phyloP scores from a whole-genome alignment of 83 land plant species.

The Diphasiastrum complanatum region DNA sequence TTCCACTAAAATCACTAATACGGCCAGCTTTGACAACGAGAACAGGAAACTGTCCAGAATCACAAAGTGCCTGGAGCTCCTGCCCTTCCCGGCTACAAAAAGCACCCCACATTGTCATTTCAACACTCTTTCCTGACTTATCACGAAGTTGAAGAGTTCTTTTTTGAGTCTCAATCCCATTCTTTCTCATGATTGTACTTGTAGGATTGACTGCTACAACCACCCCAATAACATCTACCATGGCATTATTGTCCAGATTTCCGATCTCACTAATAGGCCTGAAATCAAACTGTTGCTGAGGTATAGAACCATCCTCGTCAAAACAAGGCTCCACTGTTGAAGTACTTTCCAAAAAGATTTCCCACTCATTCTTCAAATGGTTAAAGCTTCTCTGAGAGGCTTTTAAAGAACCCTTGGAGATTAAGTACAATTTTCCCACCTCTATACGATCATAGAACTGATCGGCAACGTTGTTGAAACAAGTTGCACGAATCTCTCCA shows the following conservation, averaged over 20 bases:
- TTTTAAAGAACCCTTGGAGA: conserved; percentile 83
- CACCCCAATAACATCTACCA: conserved; percentile 74
- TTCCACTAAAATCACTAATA: conserved; percentile 91
- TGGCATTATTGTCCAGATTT: conserved; percentile 56
- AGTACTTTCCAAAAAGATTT: conserved; percentile 65
- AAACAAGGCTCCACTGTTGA: conserved; percentile 68
- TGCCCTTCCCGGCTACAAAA: conserved; percentile 87
- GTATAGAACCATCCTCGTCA: conserved; percentile 79
- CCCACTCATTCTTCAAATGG: conserved; percentile 96
- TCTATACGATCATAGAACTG: conserved; percentile 68
- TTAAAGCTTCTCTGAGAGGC: conserved; percentile 89
- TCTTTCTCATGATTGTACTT: conserved; percentile 71
- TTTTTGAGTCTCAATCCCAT: conserved; percentile 90
- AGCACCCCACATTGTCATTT: conserved; percentile 87
- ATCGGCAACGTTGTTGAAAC: conserved; percentile 87
- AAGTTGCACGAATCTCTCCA: conserved; percentile 88
- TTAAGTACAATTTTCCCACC: conserved; percentile 71
- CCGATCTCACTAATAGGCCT: conserved; percentile 77
- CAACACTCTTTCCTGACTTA: conserved; percentile 67
- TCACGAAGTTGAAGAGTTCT: conserved; percentile 76
- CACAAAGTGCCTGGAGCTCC: conserved; percentile 60
- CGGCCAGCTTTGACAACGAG: conserved; percentile 86
- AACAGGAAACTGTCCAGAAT: conserved; percentile 58
- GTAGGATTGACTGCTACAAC: conserved; percentile 65
- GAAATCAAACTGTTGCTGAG: conserved; percentile 74